Evolutionary conservation across 2,329 filamentous ascomycete species (phyloP).

Genomic region (Fusarium pininemorale): DNA sequence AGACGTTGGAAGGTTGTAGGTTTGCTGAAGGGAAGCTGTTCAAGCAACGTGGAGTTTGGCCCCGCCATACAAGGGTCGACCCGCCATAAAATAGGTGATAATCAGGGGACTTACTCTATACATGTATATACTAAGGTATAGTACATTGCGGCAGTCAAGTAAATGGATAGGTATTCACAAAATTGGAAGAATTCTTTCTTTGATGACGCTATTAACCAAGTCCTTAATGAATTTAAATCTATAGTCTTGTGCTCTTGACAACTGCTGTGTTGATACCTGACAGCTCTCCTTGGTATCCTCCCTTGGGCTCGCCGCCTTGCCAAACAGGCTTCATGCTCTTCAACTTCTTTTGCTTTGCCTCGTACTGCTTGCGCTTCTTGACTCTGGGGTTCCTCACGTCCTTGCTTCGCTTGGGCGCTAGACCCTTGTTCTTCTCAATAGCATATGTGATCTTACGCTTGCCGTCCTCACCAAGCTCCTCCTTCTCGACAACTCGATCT

Average conservation of each 20-base stretch:
- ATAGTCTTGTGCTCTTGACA: slow-evolving; percentile 93
- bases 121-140: background rate
- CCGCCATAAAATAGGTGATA: background rate
- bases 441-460: slow-evolving; percentile 93
- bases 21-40: slow-evolving; percentile 23
- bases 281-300: slow-evolving; percentile 89
- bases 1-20: background rate
- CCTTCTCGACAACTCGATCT: slow-evolving; percentile 70
- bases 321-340: slow-evolving; percentile 85
- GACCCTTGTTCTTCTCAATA: slow-evolving; percentile 97
- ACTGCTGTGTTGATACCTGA: slow-evolving; percentile 95
- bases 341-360: slow-evolving; percentile 97
- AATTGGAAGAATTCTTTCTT: slow-evolving; percentile 6
- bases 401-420: slow-evolving; percentile 91
- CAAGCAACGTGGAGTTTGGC: slow-evolving; percentile 42
- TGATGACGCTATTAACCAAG: slow-evolving; percentile 26
- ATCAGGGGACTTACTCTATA: slow-evolving; percentile 1
- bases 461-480: slow-evolving; percentile 80
- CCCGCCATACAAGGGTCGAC: slow-evolving; percentile 30
- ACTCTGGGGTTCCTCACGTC: slow-evolving; percentile 93
- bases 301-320: slow-evolving; percentile 83
- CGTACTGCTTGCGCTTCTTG: slow-evolving; percentile 97
- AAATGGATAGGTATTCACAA: background rate
- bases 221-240: slow-evolving; percentile 43
- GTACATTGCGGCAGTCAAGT: background rate